These are phyloP conservation scores for Pseudogymnoascus sp. DNA, from an alignment of 2,329 filamentous ascomycete species.

Conservation along the genomic window DNA sequence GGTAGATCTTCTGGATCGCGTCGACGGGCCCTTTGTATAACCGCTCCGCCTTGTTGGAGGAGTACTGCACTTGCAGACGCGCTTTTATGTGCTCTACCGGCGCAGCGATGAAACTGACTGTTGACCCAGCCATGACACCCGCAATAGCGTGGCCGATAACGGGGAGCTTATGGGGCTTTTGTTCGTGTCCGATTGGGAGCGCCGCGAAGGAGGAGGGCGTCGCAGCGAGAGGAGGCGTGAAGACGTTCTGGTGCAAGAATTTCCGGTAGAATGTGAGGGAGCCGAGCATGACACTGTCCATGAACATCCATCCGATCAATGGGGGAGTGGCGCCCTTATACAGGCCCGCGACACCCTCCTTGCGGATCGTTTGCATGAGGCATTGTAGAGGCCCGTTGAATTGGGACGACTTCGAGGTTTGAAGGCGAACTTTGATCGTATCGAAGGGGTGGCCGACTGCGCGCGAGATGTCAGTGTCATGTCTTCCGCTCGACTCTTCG, in stretches of 20 bases:
- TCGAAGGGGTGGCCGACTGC: constrained; percentile 73
- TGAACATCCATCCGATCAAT: constrained; percentile 95
- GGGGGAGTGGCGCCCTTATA: constrained; percentile 95
- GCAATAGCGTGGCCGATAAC: constrained; percentile 78
- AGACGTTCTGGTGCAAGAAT: constrained; percentile 73
- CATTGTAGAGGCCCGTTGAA: constrained; percentile 87
- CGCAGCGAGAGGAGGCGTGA: constrained; percentile 41
- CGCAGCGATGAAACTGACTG: constrained; percentile 86
- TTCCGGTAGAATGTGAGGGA: constrained; percentile 86
- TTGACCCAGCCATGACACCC: constrained; percentile 77
- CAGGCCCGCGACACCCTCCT: constrained; percentile 76
- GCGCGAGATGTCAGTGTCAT: constrained; percentile 8
- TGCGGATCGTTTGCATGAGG: constrained; percentile 71
- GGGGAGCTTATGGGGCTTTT: constrained; percentile 50
- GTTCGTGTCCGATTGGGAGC: constrained; percentile 21
- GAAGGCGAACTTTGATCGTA: constrained; percentile 91
- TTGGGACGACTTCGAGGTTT: constrained; percentile 69
- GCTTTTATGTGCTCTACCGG: constrained; percentile 95
- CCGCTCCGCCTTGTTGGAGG: constrained; percentile 66
- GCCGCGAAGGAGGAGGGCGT: constrained; percentile 20
- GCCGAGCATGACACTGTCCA: constrained; percentile 88
- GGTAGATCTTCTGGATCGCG: constrained; percentile 63
- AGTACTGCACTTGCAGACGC: constrained; percentile 88
- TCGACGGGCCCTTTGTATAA: constrained; percentile 84
- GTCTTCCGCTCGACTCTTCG: not conserved